Evolutionary conservation across 208 protist genomes (phyloP).

Genomic region (Zelonia costaricensis): DNA sequence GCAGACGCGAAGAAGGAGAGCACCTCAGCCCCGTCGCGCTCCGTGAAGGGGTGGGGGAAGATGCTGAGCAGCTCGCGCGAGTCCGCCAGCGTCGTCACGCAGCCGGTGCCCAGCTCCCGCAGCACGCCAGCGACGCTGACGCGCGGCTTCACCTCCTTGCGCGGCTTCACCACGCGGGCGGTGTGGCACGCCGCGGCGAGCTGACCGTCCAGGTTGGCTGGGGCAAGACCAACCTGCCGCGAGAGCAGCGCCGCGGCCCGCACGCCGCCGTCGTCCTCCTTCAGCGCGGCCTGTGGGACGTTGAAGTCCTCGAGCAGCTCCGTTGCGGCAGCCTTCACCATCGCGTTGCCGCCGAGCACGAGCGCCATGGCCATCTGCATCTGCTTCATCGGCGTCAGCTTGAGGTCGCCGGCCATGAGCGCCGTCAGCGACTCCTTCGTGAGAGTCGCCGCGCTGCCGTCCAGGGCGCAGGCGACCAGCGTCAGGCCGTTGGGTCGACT

Average conservation of each 20-base stretch:
- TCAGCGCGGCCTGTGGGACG: slow-evolving; percentile 41
- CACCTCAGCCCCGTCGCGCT: slow-evolving; percentile 83
- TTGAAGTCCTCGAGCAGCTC: slow-evolving; percentile 62
- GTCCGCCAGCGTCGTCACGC: slow-evolving; percentile 82
- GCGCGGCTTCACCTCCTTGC: slow-evolving; percentile 28
- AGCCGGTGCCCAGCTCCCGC: slow-evolving; percentile 81
- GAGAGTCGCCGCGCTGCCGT: slow-evolving; percentile 39
- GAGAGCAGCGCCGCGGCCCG: slow-evolving; percentile 59
- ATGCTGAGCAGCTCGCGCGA: slow-evolving; percentile 78
- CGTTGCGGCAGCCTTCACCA: slow-evolving; percentile 59
- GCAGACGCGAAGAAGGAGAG: slow-evolving; percentile 88
- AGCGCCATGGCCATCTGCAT: slow-evolving; percentile 79
- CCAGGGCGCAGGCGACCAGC: slow-evolving; percentile 50
- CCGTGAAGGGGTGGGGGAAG: slow-evolving; percentile 70
- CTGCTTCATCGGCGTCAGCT: slow-evolving; percentile 68
- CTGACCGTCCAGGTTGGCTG: slow-evolving; percentile 51
- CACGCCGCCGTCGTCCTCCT: slow-evolving; percentile 62
- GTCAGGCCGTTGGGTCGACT: slow-evolving; percentile 71
- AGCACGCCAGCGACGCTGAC: slow-evolving; percentile 82
- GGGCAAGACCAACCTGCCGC: slow-evolving; percentile 53
- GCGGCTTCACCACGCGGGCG: slow-evolving; percentile 21
- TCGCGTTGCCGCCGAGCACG: slow-evolving; percentile 39
- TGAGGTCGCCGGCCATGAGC: slow-evolving; percentile 62
- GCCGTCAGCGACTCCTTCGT: slow-evolving; percentile 50
- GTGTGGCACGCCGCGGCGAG: slow-evolving; percentile 37